Conservation (phyloP, 2,329 filamentous ascomycete species). For the Monosporascus sp. region DNA sequence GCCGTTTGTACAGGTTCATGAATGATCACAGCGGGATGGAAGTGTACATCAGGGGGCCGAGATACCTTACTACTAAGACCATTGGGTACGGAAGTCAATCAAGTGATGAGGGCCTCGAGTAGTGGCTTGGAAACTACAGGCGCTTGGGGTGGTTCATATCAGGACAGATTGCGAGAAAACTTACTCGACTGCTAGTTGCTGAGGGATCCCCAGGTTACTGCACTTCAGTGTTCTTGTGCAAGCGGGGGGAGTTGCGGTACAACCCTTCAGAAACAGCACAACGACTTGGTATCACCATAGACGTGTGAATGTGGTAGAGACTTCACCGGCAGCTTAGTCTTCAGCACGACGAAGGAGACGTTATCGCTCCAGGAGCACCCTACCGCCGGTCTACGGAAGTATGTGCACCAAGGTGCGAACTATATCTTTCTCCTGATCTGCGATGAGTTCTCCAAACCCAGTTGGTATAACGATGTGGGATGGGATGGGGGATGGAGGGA, state of each 20-base stretch:
- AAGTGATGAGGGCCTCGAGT: too few species aligned
- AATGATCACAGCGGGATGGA: too few species aligned
- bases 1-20: too few species aligned
- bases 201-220: too few species aligned
- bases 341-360: constrained; percentile 1
- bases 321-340: not conserved
- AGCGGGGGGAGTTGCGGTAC: not conserved
- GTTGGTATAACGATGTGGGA: not conserved
- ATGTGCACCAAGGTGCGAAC: not conserved
- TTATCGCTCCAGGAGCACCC: not conserved
- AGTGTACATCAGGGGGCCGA: too few species aligned
- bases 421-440: not conserved
- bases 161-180: too few species aligned
- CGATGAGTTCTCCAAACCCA: not conserved
- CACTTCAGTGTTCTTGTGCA: too few species aligned
- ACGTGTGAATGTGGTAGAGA: not conserved
- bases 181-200: too few species aligned
- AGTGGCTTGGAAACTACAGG: too few species aligned
- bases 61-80: too few species aligned
- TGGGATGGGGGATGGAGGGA: not conserved
- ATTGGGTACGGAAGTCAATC: too few species aligned
- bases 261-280: constrained; percentile 1
- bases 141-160: too few species aligned
- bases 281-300: not conserved
- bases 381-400: not conserved